Evolutionary conservation across 2,329 filamentous ascomycete genomes (phyloP).

Genomic region (Stachybotrys chartarum): DNA sequence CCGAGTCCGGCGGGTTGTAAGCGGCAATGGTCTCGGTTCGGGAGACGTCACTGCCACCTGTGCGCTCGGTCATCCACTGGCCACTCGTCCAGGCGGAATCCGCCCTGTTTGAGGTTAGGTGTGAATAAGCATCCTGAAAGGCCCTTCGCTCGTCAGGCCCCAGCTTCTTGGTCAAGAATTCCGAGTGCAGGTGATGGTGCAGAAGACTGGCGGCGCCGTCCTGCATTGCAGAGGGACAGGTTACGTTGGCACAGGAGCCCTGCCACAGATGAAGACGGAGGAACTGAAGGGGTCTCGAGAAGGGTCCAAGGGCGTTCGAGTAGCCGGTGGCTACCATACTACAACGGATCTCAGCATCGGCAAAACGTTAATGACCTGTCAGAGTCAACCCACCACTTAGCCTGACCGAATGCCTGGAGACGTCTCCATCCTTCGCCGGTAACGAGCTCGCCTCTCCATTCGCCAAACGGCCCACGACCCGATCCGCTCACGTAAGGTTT

Average conservation of each 20-base stretch:
- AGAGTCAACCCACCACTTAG: constrained; percentile 35
- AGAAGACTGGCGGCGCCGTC: constrained; percentile 52
- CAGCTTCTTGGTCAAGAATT: constrained; percentile 17
- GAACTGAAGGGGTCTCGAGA: constrained; percentile 53
- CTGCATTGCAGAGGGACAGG: constrained; percentile 61
- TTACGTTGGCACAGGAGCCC: constrained; percentile 51
- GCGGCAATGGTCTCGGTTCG: constrained; percentile 57
- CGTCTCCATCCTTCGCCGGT: constrained; percentile 61
- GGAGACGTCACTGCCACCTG: constrained; percentile 62
- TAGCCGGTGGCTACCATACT: constrained; percentile 54
- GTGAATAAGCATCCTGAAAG: constrained; percentile 43
- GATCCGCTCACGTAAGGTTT: constrained; percentile 51
- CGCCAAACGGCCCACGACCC: constrained; percentile 55
- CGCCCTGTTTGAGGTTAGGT: constrained; percentile 45
- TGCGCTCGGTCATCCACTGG: constrained; percentile 72
- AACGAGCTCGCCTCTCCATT: constrained; percentile 50
- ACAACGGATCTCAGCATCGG: not conserved
- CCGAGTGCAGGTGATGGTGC: constrained; percentile 31
- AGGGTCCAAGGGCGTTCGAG: constrained; percentile 40
- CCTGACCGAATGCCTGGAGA: constrained; percentile 51
- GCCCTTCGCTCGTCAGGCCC: constrained; percentile 20
- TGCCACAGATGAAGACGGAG: constrained; percentile 51
- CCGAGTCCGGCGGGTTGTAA: constrained; percentile 6
- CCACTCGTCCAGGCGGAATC: constrained; percentile 59
- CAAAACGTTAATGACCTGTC: not conserved